These are phyloP conservation scores for Blakeslea trispora DNA, from an alignment of 371 early-diverging fungal species.

Conservation along the genomic window DNA sequence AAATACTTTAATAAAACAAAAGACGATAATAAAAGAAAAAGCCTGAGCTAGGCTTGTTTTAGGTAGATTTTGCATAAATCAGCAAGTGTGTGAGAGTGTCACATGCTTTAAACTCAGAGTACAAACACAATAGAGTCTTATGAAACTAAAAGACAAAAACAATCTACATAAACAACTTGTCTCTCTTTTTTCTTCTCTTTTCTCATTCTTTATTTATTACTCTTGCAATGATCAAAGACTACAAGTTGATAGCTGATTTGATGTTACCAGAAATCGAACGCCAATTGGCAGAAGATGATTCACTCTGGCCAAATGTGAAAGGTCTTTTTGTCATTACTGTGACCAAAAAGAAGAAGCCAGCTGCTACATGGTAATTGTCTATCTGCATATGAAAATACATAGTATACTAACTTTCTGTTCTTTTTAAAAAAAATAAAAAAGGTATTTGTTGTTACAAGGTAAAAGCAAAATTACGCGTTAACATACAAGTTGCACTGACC, in stretches of 20 bases:
- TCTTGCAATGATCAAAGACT: conserved; percentile 1
- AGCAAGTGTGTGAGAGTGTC: conserved; percentile 12
- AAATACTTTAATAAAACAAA: conserved; percentile 9
- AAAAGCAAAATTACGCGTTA: background rate
- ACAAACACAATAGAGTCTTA: background rate
- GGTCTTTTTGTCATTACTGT: conserved; percentile 47
- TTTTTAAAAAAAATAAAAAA: conserved; percentile 3
- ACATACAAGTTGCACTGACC: background rate
- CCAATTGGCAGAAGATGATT: conserved; percentile 37
- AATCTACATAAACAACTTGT: conserved; percentile 2
- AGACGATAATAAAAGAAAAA: background rate
- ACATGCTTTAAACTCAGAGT: conserved; percentile 70
- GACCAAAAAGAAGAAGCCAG: conserved; percentile 34
- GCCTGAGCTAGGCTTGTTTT: background rate
- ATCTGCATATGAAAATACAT: no score
- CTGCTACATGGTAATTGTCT: conserved; percentile 44
- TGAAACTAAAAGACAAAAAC: conserved; percentile 30
- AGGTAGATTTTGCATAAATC: background rate
- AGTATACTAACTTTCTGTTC: background rate
- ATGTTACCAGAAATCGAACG: conserved; percentile 50
- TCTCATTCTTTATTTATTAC: background rate
- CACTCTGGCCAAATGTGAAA: conserved; percentile 48
- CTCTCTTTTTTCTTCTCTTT: conserved; percentile 6
- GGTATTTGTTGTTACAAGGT: conserved; percentile 48
- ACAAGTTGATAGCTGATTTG: conserved; percentile 27